Evolutionary conservation across 140 eudicot genomes (phyloP).

Genomic region (Flaveria floridana): DNA sequence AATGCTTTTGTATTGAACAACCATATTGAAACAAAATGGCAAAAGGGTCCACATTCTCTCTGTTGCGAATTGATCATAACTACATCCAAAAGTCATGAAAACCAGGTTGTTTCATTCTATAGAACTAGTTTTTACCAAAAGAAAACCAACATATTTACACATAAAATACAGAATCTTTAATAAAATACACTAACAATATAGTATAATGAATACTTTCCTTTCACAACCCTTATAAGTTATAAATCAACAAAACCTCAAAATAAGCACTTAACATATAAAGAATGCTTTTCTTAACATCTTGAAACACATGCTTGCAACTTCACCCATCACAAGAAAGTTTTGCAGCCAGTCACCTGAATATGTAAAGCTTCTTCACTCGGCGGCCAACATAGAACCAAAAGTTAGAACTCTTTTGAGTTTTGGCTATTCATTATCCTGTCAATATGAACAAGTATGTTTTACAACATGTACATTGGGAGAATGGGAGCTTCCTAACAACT

Average conservation of each 20-base stretch:
- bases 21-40: no score
- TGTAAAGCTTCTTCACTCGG: neutral
- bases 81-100: neutral
- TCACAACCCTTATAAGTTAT: neutral
- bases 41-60: neutral
- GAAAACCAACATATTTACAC: no score
- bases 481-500: no score
- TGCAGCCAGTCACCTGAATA: slow-evolving; percentile 14
- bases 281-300: neutral
- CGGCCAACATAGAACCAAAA: neutral
- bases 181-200: no score
- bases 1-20: no score
- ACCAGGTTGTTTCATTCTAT: no score
- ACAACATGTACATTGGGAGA: no score
- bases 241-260: neutral
- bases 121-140: no score
- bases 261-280: neutral
- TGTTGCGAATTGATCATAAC: neutral
- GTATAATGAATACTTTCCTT: no score
- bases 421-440: no score
- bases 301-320: neutral
- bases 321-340: neutral
- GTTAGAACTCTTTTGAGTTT: neutral
- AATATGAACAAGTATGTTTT: no score
- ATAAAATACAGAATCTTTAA: no score